Conservation (phyloP, 2,329 filamentous ascomycete species). For the Trichophyton schoenleinii region DNA sequence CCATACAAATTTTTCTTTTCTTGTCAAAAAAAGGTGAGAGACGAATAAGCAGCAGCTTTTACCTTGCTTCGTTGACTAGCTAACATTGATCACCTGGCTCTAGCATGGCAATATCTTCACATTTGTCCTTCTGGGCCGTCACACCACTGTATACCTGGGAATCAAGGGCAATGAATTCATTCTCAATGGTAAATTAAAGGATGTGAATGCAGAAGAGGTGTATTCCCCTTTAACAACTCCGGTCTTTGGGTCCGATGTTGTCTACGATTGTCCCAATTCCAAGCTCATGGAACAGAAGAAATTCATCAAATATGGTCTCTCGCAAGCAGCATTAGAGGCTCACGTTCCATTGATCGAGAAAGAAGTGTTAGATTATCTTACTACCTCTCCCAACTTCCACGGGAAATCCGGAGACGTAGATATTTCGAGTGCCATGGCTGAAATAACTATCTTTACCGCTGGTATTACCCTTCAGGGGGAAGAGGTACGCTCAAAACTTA, state of each 20-base stretch:
- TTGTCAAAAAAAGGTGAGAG: conserved; percentile 56
- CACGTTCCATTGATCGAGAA: conserved; percentile 68
- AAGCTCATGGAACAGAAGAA: conserved; percentile 97
- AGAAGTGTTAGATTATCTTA: conserved; percentile 54
- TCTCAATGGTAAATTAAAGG: conserved; percentile 79
- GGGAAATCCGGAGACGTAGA: conserved; percentile 50
- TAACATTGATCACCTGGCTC: conserved; percentile 9
- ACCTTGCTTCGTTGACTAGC: no score
- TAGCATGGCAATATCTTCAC: conserved; percentile 85
- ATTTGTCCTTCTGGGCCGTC: conserved; percentile 75
- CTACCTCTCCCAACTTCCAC: conserved; percentile 44
- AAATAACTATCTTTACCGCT: conserved; percentile 69
- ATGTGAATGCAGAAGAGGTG: conserved; percentile 82
- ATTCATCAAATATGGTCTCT: conserved; percentile 55
- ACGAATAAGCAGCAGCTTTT: no score
- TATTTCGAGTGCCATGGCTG: conserved; percentile 54
- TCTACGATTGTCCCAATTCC: conserved; percentile 81
- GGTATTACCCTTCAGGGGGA: conserved; percentile 25
- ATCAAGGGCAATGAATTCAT: conserved; percentile 83
- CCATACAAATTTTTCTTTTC: conserved; percentile 72
- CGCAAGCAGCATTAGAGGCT: conserved; percentile 45
- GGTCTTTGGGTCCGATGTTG: conserved; percentile 70
- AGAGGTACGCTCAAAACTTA: conserved; percentile 54
- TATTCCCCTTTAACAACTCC: conserved; percentile 63
- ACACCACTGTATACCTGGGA: conserved; percentile 75